Evolutionary conservation across 2,329 filamentous ascomycete species (phyloP), one percentile per base, ranked within the genome.

Genomic region (Trichophyton mentagrophytes): DNA sequence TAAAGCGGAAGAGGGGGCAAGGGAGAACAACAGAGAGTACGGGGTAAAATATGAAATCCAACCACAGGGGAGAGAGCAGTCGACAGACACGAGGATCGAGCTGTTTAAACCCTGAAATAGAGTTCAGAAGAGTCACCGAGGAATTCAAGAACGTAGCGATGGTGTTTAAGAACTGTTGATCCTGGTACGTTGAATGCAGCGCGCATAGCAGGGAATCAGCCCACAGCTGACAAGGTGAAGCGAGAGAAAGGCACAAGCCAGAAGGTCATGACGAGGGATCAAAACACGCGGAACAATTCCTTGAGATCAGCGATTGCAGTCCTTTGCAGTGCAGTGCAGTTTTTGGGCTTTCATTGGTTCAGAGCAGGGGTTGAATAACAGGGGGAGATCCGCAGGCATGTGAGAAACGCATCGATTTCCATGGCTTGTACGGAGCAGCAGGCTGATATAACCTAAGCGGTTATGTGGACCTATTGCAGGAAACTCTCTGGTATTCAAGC

Each of bases 361-460:
- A 36, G 49, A 8, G 33, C 20, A 55, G 27, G n/a, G 25, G 40
- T n/a, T n/a, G 40, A 15, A 44, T 36, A 15, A 27, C 49, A 55
- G 49, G 49, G 47, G n/a, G n/a, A 5, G 2, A 13, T 33, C 25
- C n/a, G 49, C 49, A 55, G 27, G 30, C 49, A 55, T 55, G 49
- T 55, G 49, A 55, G 49, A 30, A 53, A 6, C 8, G 13, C n/a
- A 33, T 17, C 20, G 25, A n/a, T 55, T 55, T 55, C 27, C 46
- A 25, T 20, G 22, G 13, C 20, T 49, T 49, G 49, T 13, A 17
- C 17, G 17, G 17, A 17, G 17, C 17, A 55, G 25, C 13, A 36
- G 30, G 20, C 15, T 27, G 49, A 36, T 36, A 55, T 55, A 55
- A 55, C 49, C 49, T 55, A 55, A 55, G 49, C 49, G 49, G 49